These are phyloP conservation scores for Fusarium cicatricum DNA, from an alignment of 2,329 filamentous ascomycete species.

Conservation along the genomic window DNA sequence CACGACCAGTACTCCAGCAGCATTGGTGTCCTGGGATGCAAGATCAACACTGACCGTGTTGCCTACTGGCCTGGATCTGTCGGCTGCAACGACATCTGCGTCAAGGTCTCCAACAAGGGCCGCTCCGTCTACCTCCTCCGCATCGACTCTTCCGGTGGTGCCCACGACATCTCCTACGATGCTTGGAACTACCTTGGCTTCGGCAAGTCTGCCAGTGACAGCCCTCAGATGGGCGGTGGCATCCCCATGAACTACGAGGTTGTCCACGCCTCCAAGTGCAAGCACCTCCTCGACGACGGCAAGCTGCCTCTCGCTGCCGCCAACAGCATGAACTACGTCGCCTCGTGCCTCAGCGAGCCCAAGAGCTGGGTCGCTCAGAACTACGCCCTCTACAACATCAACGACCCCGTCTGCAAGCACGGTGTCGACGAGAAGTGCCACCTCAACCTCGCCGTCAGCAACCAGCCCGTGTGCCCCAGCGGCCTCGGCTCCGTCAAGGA, in stretches of 20 bases:
- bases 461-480: constrained; percentile 61
- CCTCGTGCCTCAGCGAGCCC: constrained; percentile 54
- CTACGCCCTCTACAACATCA: constrained; percentile 62
- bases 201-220: constrained; percentile 56
- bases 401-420: constrained; percentile 58
- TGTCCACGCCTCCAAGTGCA: constrained; percentile 58
- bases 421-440: constrained; percentile 61
- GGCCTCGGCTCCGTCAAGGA: constrained; percentile 48
- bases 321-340: constrained; percentile 65
- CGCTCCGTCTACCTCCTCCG: constrained; percentile 65
- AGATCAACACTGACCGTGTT: constrained; percentile 67
- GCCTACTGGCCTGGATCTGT: constrained; percentile 66
- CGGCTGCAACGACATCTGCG: constrained; percentile 65
- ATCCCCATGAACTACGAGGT: constrained; percentile 60
- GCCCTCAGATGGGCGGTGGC: constrained; percentile 59
- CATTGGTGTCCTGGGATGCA: constrained; percentile 66
- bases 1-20: constrained; percentile 66
- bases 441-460: constrained; percentile 56
- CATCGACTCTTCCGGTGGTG: constrained; percentile 64
- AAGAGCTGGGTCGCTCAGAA: constrained; percentile 62
- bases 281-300: constrained; percentile 56
- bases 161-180: constrained; percentile 68
- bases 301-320: constrained; percentile 63
- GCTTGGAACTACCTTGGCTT: constrained; percentile 67
- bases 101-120: constrained; percentile 59